Evolutionary conservation across 2,329 filamentous ascomycete species (phyloP).

Genomic region (Neospermospora avenae): DNA sequence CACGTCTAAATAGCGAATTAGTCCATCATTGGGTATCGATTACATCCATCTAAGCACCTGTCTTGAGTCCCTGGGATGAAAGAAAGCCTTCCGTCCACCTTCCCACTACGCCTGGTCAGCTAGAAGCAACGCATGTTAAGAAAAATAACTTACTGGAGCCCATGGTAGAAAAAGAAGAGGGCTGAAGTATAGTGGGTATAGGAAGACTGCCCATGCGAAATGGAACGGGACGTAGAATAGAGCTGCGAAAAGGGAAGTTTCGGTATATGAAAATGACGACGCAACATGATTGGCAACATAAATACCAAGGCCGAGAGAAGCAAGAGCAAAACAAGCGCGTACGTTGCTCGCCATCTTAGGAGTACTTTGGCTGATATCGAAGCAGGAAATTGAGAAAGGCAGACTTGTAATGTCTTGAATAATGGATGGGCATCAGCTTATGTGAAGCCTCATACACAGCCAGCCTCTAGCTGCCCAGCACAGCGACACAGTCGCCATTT

Average conservation of each 20-base stretch:
- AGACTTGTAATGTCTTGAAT: not conserved
- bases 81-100: constrained; percentile 9
- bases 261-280: constrained; percentile 6
- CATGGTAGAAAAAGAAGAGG: constrained; percentile 13
- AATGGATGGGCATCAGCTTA: not conserved
- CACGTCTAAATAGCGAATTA: constrained; percentile 20
- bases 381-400: not conserved
- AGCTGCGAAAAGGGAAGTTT: not conserved
- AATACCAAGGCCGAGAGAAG: not conserved
- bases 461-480: not conserved
- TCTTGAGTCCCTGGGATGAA: constrained; percentile 3
- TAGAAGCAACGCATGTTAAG: not conserved
- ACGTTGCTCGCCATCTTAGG: not conserved
- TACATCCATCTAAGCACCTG: constrained; percentile 17
- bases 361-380: not conserved
- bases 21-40: constrained; percentile 15
- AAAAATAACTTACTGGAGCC: constrained; percentile 12
- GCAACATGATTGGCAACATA: not conserved
- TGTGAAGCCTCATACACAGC: not conserved
- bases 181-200: constrained; percentile 21
- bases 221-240: constrained; percentile 10
- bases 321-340: not conserved
- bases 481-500: not conserved
- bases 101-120: not conserved
- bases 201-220: constrained; percentile 13